Evolutionary conservation across 2,329 filamentous ascomycete species (phyloP).

Genomic region (Penicillium sp.): DNA sequence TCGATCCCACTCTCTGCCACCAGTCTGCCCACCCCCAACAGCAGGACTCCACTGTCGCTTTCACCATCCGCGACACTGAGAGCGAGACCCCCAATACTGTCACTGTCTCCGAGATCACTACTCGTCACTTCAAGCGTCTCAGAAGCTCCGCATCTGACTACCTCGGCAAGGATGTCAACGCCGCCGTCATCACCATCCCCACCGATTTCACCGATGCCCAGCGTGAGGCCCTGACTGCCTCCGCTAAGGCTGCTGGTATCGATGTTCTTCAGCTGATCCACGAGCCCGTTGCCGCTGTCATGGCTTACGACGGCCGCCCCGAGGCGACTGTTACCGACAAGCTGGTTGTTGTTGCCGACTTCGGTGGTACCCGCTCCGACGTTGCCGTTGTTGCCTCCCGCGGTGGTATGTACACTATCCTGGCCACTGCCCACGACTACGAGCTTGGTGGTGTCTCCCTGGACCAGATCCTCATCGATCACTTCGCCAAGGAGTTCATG

Average conservation of each 20-base stretch:
- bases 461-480: constrained; percentile 87
- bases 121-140: constrained; percentile 79
- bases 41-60: constrained; percentile 68
- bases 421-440: constrained; percentile 93
- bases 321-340: constrained; percentile 78
- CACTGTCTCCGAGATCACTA: constrained; percentile 75
- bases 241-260: constrained; percentile 76
- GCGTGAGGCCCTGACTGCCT: constrained; percentile 72
- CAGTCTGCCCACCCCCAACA: constrained; percentile 87
- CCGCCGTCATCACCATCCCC: constrained; percentile 90
- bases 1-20: constrained; percentile 94
- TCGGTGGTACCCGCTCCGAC: constrained; percentile 90
- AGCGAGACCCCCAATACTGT: constrained; percentile 66
- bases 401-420: constrained; percentile 92
- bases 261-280: constrained; percentile 91
- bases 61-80: constrained; percentile 76
- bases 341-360: constrained; percentile 83
- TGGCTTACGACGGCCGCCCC: constrained; percentile 86
- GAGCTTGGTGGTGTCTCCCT: constrained; percentile 83
- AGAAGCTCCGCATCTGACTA: constrained; percentile 84
- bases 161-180: constrained; percentile 87
- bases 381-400: constrained; percentile 86
- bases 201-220: constrained; percentile 91
- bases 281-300: constrained; percentile 82
- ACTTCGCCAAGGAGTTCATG: constrained; percentile 98